These are phyloP conservation scores for Corylus americana DNA, from an alignment of 306 rosid genomes.

Conservation along the genomic window DNA sequence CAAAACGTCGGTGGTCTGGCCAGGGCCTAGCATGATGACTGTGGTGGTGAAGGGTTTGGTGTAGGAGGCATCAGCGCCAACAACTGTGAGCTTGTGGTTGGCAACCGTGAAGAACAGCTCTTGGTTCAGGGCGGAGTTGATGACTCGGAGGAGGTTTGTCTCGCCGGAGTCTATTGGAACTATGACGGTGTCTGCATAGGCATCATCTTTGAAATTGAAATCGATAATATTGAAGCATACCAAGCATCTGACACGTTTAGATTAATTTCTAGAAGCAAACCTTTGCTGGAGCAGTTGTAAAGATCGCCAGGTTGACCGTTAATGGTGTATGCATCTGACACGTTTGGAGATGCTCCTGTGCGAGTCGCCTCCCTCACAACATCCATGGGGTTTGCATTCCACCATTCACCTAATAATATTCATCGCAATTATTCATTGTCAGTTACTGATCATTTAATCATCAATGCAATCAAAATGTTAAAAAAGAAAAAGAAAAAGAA, in stretches of 20 bases:
- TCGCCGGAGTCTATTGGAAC: slow-evolving; percentile 68
- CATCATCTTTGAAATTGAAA: background rate
- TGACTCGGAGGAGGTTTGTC: slow-evolving; percentile 72
- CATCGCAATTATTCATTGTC: too few relatives aligned
- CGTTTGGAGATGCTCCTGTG: slow-evolving; percentile 78
- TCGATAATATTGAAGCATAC: too few relatives aligned
- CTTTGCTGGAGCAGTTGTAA: slow-evolving; percentile 80
- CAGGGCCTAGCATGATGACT: slow-evolving; percentile 86
- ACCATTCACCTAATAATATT: slow-evolving; percentile 79
- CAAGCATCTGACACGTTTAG: too few relatives aligned
- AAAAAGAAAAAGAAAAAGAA: too few relatives aligned
- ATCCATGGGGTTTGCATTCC: slow-evolving; percentile 83
- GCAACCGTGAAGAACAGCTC: slow-evolving; percentile 73
- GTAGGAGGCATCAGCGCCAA: slow-evolving; percentile 90
- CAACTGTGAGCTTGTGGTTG: slow-evolving; percentile 78
- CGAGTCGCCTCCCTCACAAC: slow-evolving; percentile 63
- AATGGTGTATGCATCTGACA: slow-evolving; percentile 83
- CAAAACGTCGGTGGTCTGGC: slow-evolving; percentile 92
- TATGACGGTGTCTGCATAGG: slow-evolving; percentile 51
- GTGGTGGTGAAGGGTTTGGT: slow-evolving; percentile 76
- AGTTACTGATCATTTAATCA: too few relatives aligned
- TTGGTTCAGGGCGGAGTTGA: slow-evolving; percentile 80
- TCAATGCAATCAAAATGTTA: too few relatives aligned
- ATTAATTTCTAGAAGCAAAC: slow-evolving; percentile 3
- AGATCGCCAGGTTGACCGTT: slow-evolving; percentile 98